These are phyloP conservation scores for Chrysanthemum lavandulifolium DNA, from an alignment of 129 eudicot genomes.

Conservation along the genomic window DNA sequence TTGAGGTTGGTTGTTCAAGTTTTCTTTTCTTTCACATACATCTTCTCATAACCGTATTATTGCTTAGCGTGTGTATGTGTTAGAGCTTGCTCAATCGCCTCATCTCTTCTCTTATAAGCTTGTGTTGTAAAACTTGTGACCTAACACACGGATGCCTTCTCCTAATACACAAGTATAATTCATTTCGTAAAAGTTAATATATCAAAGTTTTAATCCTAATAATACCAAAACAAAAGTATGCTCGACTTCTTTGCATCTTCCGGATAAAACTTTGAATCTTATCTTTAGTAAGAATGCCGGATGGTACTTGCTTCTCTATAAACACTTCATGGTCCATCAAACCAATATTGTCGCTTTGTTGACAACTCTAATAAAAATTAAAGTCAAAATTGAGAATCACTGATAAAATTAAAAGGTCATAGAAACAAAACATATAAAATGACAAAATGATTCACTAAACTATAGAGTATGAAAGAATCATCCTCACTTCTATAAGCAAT, in stretches of 20 bases:
- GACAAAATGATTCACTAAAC: neutral
- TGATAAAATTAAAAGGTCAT: no score
- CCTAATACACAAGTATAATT: no score
- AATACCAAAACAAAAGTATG: constrained; percentile 8
- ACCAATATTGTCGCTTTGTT: neutral
- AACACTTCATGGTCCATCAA: constrained; percentile 52
- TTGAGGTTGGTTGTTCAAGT: no score
- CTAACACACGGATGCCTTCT: no score
- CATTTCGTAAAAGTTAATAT: no score
- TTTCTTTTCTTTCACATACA: no score
- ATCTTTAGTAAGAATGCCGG: constrained; percentile 61
- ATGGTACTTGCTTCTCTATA: constrained; percentile 48
- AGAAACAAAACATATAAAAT: neutral
- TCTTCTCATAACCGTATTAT: no score
- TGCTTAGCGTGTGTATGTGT: no score
- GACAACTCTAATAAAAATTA: constrained; percentile 13
- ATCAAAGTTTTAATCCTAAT: neutral
- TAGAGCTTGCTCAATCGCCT: no score
- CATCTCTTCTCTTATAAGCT: no score
- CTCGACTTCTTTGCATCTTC: constrained; percentile 71
- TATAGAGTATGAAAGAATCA: neutral
- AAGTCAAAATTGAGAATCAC: constrained; percentile 11
- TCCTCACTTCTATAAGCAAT: neutral
- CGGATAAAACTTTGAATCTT: constrained; percentile 52
- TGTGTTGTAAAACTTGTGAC: no score